Conservation (phyloP, 208 protist species). For the Sergeia podlipaevii region DNA sequence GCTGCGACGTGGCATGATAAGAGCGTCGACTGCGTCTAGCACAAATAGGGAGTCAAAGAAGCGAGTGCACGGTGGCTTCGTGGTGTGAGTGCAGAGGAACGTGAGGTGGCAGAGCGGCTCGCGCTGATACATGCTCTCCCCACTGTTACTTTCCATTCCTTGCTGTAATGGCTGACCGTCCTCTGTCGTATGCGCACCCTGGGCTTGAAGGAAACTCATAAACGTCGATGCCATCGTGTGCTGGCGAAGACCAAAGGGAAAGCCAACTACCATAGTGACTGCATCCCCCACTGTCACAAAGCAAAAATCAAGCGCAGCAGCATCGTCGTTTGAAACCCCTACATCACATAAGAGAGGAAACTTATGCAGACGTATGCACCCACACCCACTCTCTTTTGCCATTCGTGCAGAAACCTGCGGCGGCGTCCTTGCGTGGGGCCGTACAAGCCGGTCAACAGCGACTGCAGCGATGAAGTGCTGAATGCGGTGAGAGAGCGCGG, state of each 20-base stretch:
- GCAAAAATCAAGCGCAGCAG: constrained; percentile 12
- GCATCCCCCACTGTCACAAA: constrained; percentile 49
- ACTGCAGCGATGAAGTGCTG: constrained; percentile 35
- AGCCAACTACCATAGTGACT: constrained; percentile 32
- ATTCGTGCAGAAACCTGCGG: constrained; percentile 7
- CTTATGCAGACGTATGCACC: background rate
- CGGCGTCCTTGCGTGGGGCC: background rate
- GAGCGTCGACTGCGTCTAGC: background rate
- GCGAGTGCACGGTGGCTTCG: background rate
- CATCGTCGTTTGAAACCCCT: background rate
- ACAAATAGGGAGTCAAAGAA: constrained; percentile 1
- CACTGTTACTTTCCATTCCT: constrained; percentile 1
- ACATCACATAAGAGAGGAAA: background rate
- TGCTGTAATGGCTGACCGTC: background rate
- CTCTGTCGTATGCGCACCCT: background rate
- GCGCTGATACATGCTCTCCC: constrained; percentile 4
- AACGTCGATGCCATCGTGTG: too few species aligned
- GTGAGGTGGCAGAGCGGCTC: background rate
- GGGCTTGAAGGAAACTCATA: too few species aligned
- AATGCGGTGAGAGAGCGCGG: constrained; percentile 24
- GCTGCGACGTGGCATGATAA: too few species aligned
- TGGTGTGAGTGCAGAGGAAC: background rate
- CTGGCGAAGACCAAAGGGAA: too few species aligned
- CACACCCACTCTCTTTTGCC: constrained; percentile 19
- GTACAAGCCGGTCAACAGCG: constrained; percentile 41